phyloP scores from a whole-genome alignment of 163 green algal species.

The Chlorella variabilis region DNA sequence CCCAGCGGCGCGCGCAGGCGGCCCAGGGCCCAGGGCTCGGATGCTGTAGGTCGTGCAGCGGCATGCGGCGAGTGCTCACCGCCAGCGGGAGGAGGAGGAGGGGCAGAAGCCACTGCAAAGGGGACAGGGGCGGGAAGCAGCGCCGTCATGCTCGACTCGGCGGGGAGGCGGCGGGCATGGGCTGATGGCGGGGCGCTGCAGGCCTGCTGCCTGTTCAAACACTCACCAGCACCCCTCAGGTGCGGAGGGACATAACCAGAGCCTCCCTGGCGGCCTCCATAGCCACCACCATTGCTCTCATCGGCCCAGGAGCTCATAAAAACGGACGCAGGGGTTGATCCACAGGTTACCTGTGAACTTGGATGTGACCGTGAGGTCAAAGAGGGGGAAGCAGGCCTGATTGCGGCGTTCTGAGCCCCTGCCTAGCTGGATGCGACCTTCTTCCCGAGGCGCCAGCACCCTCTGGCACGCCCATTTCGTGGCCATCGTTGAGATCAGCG shows the following conservation, averaged over 20 bases:
- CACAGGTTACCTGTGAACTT: background rate
- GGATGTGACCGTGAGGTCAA: background rate
- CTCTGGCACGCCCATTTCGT: too few relatives aligned
- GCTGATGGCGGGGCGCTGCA: background rate
- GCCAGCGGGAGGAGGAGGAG: background rate
- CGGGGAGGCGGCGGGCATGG: too few relatives aligned
- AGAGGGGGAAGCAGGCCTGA: background rate
- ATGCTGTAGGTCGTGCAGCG: too few relatives aligned
- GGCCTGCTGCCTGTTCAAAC: too few relatives aligned
- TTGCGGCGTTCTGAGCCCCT: too few relatives aligned
- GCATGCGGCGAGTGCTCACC: conserved; percentile 16
- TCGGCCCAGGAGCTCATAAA: conserved; percentile 35
- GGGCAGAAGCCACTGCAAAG: too few relatives aligned
- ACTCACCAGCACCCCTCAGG: conserved; percentile 50
- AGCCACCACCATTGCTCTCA: background rate
- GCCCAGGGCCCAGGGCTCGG: too few relatives aligned
- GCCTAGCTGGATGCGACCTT: too few relatives aligned
- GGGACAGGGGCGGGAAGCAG: background rate
- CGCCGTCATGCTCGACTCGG: background rate
- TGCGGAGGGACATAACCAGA: conserved; percentile 76
- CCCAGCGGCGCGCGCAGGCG: too few relatives aligned
- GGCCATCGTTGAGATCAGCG: too few relatives aligned
- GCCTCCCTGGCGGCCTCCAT: conserved; percentile 11
- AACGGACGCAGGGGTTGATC: background rate
- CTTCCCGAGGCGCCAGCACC: too few relatives aligned